Evolutionary conservation across 768 basidiomycete genomes (phyloP).

Genomic region (Phlebiopsis gigantea): DNA sequence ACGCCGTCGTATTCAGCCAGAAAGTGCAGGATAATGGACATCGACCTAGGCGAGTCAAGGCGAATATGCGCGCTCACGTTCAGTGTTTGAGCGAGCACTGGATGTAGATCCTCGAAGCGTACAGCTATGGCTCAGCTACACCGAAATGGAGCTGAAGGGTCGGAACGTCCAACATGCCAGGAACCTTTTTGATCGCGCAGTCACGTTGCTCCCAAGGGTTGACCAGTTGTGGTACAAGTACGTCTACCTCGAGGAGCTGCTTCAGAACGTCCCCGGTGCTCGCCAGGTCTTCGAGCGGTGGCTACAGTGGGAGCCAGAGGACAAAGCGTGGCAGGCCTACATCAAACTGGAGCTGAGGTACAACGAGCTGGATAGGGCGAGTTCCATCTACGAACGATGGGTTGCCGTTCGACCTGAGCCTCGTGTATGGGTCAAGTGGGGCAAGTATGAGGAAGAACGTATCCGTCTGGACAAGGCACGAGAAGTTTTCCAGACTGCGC

Average conservation of each 20-base stretch:
- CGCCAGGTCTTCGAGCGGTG: slow-evolving; percentile 98
- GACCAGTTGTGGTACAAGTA: slow-evolving; percentile 99
- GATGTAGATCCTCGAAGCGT: slow-evolving; percentile 90
- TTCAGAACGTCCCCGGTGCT: slow-evolving; percentile 93
- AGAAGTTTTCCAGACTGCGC: slow-evolving; percentile 61
- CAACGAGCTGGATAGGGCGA: slow-evolving; percentile 86
- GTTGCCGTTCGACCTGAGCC: slow-evolving; percentile 66
- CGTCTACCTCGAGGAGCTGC: slow-evolving; percentile 94
- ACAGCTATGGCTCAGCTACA: slow-evolving; percentile 91
- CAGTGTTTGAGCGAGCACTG: slow-evolving; percentile 93
- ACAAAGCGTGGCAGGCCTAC: slow-evolving; percentile 99
- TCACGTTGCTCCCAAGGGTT: slow-evolving; percentile 92
- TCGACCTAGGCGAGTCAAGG: slow-evolving; percentile 81
- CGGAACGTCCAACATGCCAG: slow-evolving; percentile 97
- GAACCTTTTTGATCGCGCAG: slow-evolving; percentile 95
- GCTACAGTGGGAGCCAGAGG: slow-evolving; percentile 99
- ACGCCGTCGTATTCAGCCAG: slow-evolving; percentile 16
- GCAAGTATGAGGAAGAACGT: slow-evolving; percentile 60
- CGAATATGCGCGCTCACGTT: slow-evolving; percentile 91
- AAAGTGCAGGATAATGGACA: background rate
- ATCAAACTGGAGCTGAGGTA: slow-evolving; percentile 97
- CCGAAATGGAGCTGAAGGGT: slow-evolving; percentile 97
- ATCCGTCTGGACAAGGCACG: slow-evolving; percentile 56
- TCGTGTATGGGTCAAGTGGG: slow-evolving; percentile 62
- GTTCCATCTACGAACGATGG: slow-evolving; percentile 90